These are phyloP conservation scores for Cercis canadensis DNA, from an alignment of 306 rosid genomes.

Conservation along the genomic window DNA sequence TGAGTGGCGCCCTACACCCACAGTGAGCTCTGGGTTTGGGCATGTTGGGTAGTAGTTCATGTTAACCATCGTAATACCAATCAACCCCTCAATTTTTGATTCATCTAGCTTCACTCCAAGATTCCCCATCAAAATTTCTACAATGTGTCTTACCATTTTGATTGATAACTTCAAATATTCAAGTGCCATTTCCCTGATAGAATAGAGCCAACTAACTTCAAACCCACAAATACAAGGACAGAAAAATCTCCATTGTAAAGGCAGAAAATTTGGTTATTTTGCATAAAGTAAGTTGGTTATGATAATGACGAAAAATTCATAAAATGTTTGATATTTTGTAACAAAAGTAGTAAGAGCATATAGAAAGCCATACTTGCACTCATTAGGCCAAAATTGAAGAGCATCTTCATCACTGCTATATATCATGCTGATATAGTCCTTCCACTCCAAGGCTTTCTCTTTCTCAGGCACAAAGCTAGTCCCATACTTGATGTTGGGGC, in stretches of 20 bases:
- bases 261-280: no score
- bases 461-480: constrained; percentile 77
- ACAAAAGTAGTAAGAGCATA: not conserved
- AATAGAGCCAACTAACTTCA: not conserved
- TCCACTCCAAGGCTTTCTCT: constrained; percentile 73
- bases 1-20: constrained; percentile 76
- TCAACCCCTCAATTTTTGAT: constrained; percentile 46
- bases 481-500: constrained; percentile 52
- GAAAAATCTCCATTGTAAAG: no score
- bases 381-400: constrained; percentile 56
- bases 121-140: constrained; percentile 46
- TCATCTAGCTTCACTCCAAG: constrained; percentile 52
- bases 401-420: constrained; percentile 62
- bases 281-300: no score
- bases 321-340: not conserved
- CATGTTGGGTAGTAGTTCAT: constrained; percentile 75
- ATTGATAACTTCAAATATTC: constrained; percentile 56
- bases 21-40: constrained; percentile 78
- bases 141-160: constrained; percentile 45
- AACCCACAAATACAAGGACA: not conserved
- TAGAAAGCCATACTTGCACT: constrained; percentile 54
- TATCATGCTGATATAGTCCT: constrained; percentile 61
- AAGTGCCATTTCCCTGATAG: constrained; percentile 54
- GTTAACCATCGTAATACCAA: constrained; percentile 53
- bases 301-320: not conserved